A percentile compares a stretch with the other conserved stretches of the same genome.
These are phyloP conservation scores for Flaveria robusta DNA, from an alignment of 129 eudicot species.

Conservation along the genomic window DNA sequence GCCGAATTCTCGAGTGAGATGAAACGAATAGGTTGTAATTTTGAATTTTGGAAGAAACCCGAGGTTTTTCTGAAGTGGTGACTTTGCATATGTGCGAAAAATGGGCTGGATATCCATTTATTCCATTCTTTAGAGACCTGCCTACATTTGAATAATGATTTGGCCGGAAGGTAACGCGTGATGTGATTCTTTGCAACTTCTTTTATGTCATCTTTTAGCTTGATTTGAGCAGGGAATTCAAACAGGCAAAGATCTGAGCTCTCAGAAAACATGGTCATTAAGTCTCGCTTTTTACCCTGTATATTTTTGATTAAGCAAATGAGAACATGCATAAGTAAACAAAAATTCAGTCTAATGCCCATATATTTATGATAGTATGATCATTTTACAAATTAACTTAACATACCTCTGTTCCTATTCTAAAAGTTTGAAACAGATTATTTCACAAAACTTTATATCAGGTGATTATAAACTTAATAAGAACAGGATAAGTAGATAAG, in stretches of 20 bases:
- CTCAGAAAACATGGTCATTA: constrained; percentile 22
- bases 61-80: constrained; percentile 39
- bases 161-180: constrained; percentile 65
- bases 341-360: neutral
- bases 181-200: constrained; percentile 53
- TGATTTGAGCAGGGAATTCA: constrained; percentile 23
- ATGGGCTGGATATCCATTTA: constrained; percentile 46
- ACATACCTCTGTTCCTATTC: neutral
- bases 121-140: constrained; percentile 63
- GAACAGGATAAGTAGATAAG: neutral
- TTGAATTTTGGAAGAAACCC: constrained; percentile 48
- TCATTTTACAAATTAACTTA: neutral
- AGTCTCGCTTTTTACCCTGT: constrained; percentile 23
- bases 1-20: constrained; percentile 38
- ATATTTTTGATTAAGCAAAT: constrained; percentile 11
- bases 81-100: constrained; percentile 52
- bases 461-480: neutral
- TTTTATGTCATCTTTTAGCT: constrained; percentile 37
- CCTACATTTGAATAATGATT: constrained; percentile 46
- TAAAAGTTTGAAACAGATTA: constrained; percentile 4
- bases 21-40: constrained; percentile 11
- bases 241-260: neutral
- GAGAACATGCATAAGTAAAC: neutral
- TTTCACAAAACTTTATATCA: neutral
- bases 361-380: neutral